Percentiles rank a stretch among this genome's conserved stretches.
These are phyloP conservation scores for Helotiales sp. DNA, from an alignment of 2,329 filamentous ascomycete species.

Conservation along the genomic window DNA sequence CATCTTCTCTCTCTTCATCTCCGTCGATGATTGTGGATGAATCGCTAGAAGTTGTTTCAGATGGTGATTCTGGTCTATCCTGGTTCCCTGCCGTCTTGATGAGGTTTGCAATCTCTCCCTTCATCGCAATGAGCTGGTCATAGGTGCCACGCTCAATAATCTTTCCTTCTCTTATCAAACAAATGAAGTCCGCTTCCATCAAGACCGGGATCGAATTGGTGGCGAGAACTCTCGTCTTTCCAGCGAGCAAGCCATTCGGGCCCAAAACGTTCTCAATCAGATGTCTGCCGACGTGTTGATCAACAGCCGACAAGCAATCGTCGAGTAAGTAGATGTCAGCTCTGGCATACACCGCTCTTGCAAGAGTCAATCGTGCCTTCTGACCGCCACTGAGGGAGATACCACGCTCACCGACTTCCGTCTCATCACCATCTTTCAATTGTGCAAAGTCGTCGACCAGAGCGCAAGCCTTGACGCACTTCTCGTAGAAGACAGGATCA, in stretches of 20 bases:
- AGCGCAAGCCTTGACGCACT: slow-evolving; percentile 88
- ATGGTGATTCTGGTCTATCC: slow-evolving; percentile 43
- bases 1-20: slow-evolving; percentile 55
- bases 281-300: slow-evolving; percentile 94
- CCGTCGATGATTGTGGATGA: slow-evolving; percentile 57
- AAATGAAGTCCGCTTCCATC: slow-evolving; percentile 85
- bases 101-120: slow-evolving; percentile 82
- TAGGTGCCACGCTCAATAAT: slow-evolving; percentile 89
- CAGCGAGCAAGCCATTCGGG: slow-evolving; percentile 73
- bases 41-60: slow-evolving; percentile 51
- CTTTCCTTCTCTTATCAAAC: slow-evolving; percentile 77
- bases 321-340: slow-evolving; percentile 96
- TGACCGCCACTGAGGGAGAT: slow-evolving; percentile 96
- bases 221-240: slow-evolving; percentile 89
- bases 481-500: slow-evolving; percentile 91
- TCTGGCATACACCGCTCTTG: slow-evolving; percentile 90
- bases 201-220: slow-evolving; percentile 95
- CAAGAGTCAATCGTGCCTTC: slow-evolving; percentile 89
- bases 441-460: slow-evolving; percentile 87
- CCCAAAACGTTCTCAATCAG: slow-evolving; percentile 94
- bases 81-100: slow-evolving; percentile 72
- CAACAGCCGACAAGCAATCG: slow-evolving; percentile 94
- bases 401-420: slow-evolving; percentile 92
- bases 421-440: slow-evolving; percentile 93
- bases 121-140: slow-evolving; percentile 88